Percentiles rank a stretch among this genome's conserved stretches.
phyloP scores from a whole-genome alignment of 1,284 basidiomycete genomes.

The Mycena sp. region DNA sequence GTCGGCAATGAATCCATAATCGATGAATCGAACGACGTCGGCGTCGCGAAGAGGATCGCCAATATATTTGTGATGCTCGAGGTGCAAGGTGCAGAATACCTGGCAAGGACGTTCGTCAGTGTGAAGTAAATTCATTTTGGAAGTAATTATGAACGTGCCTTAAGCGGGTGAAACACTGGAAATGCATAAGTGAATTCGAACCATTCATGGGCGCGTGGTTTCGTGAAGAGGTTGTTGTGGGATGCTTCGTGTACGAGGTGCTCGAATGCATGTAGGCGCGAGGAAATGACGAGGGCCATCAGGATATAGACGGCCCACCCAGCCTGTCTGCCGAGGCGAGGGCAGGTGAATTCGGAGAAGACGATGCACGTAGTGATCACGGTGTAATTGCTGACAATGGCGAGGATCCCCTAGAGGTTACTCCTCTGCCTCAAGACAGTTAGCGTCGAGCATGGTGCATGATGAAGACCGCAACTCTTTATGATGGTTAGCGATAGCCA shows the following conservation, averaged over 20 bases:
- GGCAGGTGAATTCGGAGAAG: background rate
- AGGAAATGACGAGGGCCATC: constrained; percentile 9
- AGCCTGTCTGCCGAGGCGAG: background rate
- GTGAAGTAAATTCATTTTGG: background rate
- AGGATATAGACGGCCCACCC: background rate
- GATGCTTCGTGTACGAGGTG: constrained; percentile 9
- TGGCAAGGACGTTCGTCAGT: too few species aligned
- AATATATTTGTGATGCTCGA: constrained; percentile 14
- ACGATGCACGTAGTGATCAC: background rate
- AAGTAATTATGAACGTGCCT: background rate
- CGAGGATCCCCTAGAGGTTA: background rate
- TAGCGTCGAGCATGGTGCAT: too few species aligned
- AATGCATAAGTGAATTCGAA: constrained; percentile 12
- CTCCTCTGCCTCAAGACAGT: constrained; percentile 3
- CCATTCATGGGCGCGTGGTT: constrained; percentile 7
- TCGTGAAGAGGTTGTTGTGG: constrained; percentile 11
- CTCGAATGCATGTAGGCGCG: background rate
- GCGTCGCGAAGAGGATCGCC: constrained; percentile 12
- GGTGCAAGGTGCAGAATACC: constrained; percentile 7
- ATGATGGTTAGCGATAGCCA: too few species aligned
- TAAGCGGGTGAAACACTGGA: background rate
- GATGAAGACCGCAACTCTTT: too few species aligned
- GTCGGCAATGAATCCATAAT: constrained; percentile 10
- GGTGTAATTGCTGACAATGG: background rate
- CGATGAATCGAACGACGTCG: constrained; percentile 4